phyloP scores from a whole-genome alignment of 257 asterid species.

The Coffea canephora region DNA sequence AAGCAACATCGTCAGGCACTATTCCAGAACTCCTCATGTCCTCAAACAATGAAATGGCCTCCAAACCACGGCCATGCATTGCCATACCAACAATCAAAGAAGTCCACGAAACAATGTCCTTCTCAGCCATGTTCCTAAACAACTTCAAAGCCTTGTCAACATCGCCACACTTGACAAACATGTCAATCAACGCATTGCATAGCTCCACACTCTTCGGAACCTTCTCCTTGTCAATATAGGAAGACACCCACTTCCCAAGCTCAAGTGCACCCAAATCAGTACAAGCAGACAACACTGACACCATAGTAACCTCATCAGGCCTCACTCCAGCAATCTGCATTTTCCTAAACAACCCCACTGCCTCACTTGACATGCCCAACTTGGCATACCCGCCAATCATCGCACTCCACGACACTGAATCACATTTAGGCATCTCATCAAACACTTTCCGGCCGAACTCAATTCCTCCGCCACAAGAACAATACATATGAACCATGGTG shows the following conservation, averaged over 20 bases:
- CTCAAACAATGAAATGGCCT: constrained; percentile 64
- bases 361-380: constrained; percentile 60
- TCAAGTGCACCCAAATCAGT: constrained; percentile 68
- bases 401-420: constrained; percentile 61
- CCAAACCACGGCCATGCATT: constrained; percentile 61
- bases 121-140: constrained; percentile 47
- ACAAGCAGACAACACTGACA: constrained; percentile 69
- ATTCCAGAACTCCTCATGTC: constrained; percentile 51
- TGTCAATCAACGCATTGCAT: constrained; percentile 64
- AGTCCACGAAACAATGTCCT: constrained; percentile 81
- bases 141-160: constrained; percentile 55
- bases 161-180: constrained; percentile 85
- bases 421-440: constrained; percentile 52
- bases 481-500: constrained; percentile 64
- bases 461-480: constrained; percentile 52
- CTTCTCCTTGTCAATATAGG: constrained; percentile 50
- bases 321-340: constrained; percentile 56
- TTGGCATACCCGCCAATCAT: constrained; percentile 73
- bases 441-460: constrained; percentile 51
- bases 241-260: constrained; percentile 73
- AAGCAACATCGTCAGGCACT: constrained; percentile 63
- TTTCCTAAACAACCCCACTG: constrained; percentile 47
- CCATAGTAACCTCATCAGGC: constrained; percentile 75
- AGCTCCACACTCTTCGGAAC: constrained; percentile 46
- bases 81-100: constrained; percentile 63